Evolutionary conservation across 345 rosid genomes (phyloP).

Genomic region (Sonneratia caseolaris): DNA sequence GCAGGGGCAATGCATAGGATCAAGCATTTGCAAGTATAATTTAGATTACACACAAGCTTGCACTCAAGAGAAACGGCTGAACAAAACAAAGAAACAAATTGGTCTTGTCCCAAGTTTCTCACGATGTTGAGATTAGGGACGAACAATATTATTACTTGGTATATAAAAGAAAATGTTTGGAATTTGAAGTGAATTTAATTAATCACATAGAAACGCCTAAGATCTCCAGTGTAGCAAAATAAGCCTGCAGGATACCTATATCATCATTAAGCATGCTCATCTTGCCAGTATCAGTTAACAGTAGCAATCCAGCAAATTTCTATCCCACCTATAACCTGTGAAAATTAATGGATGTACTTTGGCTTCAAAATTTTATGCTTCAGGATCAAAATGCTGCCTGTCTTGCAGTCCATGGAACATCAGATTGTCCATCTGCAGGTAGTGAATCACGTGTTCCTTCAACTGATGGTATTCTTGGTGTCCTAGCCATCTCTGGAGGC

Average conservation of each 20-base stretch:
- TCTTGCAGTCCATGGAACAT: not conserved
- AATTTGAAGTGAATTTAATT: not conserved
- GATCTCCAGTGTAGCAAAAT: not conserved
- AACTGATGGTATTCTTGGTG: conserved; percentile 8
- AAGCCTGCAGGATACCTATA: not conserved
- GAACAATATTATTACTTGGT: not conserved
- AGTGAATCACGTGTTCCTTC: conserved; percentile 9
- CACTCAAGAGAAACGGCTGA: not conserved
- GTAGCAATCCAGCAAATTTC: not conserved
- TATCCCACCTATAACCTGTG: not conserved
- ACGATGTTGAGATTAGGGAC: not conserved
- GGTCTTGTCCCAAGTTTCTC: not conserved
- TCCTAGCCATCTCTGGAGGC: conserved; percentile 10
- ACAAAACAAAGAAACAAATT: not conserved
- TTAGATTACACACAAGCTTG: not conserved
- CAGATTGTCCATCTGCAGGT: conserved; percentile 7
- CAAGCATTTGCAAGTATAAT: not conserved
- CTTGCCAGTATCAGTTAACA: not conserved
- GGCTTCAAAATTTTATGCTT: not conserved
- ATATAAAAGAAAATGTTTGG: not conserved
- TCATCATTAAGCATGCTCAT: not conserved
- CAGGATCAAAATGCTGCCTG: not conserved
- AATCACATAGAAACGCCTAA: not conserved
- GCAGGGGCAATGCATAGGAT: too few species aligned
- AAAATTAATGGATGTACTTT: not conserved